These are phyloP conservation scores for Silene noctiflora DNA, from an alignment of 179 eudicot species.

Conservation along the genomic window DNA sequence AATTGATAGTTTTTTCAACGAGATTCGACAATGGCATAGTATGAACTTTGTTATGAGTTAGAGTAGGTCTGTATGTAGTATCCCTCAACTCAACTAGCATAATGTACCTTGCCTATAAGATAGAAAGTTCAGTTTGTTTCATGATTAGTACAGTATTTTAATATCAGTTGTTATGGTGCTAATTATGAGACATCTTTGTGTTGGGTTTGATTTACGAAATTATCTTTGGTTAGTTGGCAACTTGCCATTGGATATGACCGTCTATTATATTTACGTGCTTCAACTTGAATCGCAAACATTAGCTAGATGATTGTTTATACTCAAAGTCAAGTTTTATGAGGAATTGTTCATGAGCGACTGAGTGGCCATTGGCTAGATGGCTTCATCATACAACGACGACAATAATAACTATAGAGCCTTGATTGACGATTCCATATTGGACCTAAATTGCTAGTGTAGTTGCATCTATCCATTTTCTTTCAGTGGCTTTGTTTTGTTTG, in stretches of 20 bases:
- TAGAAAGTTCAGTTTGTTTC: neutral
- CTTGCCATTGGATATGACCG: neutral
- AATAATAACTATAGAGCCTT: too few relatives aligned
- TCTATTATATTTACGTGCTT: neutral
- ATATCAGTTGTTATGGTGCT: neutral
- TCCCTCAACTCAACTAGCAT: neutral
- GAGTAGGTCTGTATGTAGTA: neutral
- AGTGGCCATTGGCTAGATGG: neutral
- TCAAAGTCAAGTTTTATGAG: neutral
- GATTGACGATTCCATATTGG: neutral
- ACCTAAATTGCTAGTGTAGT: neutral
- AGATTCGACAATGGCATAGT: neutral
- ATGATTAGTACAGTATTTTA: neutral
- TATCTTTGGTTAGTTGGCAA: neutral
- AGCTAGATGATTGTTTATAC: neutral
- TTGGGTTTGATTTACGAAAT: too few relatives aligned
- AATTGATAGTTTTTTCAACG: too few relatives aligned
- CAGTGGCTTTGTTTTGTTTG: neutral
- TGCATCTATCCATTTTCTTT: neutral
- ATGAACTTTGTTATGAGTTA: neutral
- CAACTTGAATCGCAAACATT: neutral
- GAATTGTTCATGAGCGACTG: neutral
- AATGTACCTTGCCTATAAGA: conserved; percentile 8
- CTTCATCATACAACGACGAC: neutral
- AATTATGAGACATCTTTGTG: too few relatives aligned